These are phyloP conservation scores for Phalaenopsis equestris DNA, from an alignment of 106 monocot genomes.

Conservation along the genomic window DNA sequence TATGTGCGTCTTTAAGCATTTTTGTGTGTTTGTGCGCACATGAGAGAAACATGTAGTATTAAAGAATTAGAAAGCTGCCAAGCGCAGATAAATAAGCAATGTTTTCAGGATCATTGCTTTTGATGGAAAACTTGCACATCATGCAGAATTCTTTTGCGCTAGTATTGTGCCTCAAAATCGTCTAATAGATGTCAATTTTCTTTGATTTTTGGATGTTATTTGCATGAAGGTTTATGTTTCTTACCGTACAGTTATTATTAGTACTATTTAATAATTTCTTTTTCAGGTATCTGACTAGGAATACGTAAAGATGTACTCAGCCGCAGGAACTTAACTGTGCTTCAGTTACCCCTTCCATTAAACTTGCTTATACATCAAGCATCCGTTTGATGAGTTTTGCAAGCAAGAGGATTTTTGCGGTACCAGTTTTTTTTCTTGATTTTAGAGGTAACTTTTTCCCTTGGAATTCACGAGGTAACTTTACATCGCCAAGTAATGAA, in stretches of 20 bases:
- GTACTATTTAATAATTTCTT: not conserved
- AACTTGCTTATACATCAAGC: not conserved
- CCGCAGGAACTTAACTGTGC: not conserved
- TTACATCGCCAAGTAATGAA: not conserved
- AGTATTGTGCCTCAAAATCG: no score
- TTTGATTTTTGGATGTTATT: not conserved
- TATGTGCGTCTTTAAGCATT: no score
- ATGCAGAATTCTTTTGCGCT: no score
- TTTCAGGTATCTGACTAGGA: not conserved
- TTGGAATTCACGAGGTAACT: not conserved
- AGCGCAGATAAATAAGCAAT: not conserved
- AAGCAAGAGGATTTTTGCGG: not conserved
- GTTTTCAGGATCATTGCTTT: not conserved
- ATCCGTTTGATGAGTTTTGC: constrained; percentile 2
- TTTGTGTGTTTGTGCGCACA: no score
- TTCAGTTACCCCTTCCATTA: not conserved
- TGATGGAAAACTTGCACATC: not conserved
- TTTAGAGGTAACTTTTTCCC: not conserved
- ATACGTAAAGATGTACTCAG: not conserved
- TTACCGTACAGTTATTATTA: not conserved
- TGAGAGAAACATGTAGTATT: no score
- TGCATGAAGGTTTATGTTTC: not conserved
- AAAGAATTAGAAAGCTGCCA: no score
- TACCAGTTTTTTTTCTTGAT: not conserved
- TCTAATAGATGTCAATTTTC: not conserved